These are phyloP conservation scores for Glycine soja DNA, from an alignment of 306 rosid species.

Conservation along the genomic window DNA sequence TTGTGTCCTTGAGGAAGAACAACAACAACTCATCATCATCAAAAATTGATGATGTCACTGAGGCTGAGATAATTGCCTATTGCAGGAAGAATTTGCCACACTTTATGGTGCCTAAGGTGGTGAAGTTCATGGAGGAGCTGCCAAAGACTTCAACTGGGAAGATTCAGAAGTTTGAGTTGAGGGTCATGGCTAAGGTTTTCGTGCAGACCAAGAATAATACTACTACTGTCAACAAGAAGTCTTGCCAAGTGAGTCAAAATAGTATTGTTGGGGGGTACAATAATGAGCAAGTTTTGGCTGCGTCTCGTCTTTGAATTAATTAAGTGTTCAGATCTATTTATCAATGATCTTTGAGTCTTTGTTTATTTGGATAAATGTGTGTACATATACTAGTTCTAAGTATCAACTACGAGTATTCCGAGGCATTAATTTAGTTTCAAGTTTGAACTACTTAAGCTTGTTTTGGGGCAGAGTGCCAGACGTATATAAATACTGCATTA, in stretches of 20 bases:
- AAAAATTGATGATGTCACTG: slow-evolving; percentile 5
- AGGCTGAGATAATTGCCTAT: slow-evolving; percentile 44
- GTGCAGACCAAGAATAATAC: background rate
- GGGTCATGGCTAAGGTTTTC: slow-evolving; percentile 47
- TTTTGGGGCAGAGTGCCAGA: background rate
- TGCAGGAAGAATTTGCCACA: slow-evolving; percentile 57
- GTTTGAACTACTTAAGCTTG: background rate
- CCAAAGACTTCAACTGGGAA: slow-evolving; percentile 59
- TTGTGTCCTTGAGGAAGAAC: slow-evolving; percentile 50
- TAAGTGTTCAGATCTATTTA: background rate
- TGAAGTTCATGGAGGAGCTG: slow-evolving; percentile 54
- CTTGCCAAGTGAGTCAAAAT: slow-evolving; percentile 15
- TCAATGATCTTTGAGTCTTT: background rate
- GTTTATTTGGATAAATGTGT: background rate
- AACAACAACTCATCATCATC: too few relatives aligned
- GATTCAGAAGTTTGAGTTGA: slow-evolving; percentile 54
- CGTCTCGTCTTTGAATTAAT: slow-evolving; percentile 69
- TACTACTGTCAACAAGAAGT: background rate
- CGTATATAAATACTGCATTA: background rate
- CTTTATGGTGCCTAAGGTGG: slow-evolving; percentile 59
- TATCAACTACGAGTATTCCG: background rate
- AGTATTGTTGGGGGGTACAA: background rate
- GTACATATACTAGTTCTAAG: slow-evolving; percentile 29
- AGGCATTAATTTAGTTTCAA: background rate
- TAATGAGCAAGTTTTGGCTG: slow-evolving; percentile 50